phyloP scores from a whole-genome alignment of 2,329 filamentous ascomycete species.

The Teratosphaeriaceae sp. region DNA sequence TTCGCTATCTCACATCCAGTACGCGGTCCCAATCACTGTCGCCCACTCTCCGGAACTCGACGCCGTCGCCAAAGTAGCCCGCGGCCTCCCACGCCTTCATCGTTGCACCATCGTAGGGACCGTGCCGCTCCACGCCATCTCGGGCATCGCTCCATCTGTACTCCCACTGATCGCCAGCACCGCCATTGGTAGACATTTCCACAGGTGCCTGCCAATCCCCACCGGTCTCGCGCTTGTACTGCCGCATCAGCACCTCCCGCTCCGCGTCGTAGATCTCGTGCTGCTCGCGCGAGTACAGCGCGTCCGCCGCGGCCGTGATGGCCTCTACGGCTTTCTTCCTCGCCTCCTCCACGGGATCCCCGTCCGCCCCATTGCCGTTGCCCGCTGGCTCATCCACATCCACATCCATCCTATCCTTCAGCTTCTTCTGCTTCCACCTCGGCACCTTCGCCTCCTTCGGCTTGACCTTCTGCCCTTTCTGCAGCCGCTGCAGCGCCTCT shows the following conservation, averaged over 20 bases:
- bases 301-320: slow-evolving; percentile 86
- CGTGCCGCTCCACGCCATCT: slow-evolving; percentile 71
- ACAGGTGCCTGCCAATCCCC: slow-evolving; percentile 63
- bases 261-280: slow-evolving; percentile 89
- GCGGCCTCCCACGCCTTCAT: slow-evolving; percentile 91
- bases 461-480: slow-evolving; percentile 45
- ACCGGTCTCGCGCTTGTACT: slow-evolving; percentile 78
- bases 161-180: slow-evolving; percentile 56
- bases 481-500: slow-evolving; percentile 75
- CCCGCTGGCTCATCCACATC: slow-evolving; percentile 49
- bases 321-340: slow-evolving; percentile 69
- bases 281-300: slow-evolving; percentile 73
- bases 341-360: slow-evolving; percentile 62
- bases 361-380: slow-evolving; percentile 29
- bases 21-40: slow-evolving; percentile 37
- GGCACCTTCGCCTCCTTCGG: slow-evolving; percentile 50
- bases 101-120: slow-evolving; percentile 74
- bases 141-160: slow-evolving; percentile 87
- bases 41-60: slow-evolving; percentile 50
- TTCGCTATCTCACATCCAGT: slow-evolving; percentile 28
- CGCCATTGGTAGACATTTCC: not conserved
- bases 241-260: slow-evolving; percentile 72
- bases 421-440: slow-evolving; percentile 57
- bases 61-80: slow-evolving; percentile 86
- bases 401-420: slow-evolving; percentile 61